Evolutionary conservation across 2,329 filamentous ascomycete genomes (phyloP).

Genomic region (Paracoccidioides lutzii): DNA sequence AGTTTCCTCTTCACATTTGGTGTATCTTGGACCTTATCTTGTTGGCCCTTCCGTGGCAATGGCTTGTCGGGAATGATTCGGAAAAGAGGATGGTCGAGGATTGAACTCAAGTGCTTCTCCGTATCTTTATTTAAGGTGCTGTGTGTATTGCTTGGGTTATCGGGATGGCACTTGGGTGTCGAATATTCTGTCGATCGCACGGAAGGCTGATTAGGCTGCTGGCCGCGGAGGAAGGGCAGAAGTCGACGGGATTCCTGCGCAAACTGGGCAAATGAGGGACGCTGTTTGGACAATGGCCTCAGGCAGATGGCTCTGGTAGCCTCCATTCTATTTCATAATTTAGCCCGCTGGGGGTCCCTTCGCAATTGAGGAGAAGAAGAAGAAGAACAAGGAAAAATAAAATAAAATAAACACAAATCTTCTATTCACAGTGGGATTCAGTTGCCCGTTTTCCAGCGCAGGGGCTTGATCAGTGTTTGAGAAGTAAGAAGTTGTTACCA

Average conservation of each 20-base stretch:
- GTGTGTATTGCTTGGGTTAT: not conserved
- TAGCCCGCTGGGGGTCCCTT: not conserved
- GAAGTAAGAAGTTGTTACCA: too few relatives aligned
- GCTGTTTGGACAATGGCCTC: not conserved
- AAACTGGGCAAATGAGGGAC: not conserved
- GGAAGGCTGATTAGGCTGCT: not conserved
- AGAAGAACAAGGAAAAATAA: not conserved
- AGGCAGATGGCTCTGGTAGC: not conserved
- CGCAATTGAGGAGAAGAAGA: not conserved
- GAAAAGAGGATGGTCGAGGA: slow-evolving; percentile 32
- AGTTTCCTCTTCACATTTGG: slow-evolving; percentile 3
- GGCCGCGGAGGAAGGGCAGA: not conserved
- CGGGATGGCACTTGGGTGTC: not conserved
- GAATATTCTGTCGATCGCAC: not conserved
- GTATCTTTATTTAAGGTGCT: slow-evolving; percentile 13
- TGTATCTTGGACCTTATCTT: not conserved
- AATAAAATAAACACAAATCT: too few relatives aligned
- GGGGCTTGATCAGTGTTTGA: too few relatives aligned
- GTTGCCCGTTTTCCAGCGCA: too few relatives aligned
- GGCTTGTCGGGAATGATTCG: slow-evolving; percentile 23
- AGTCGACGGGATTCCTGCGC: not conserved
- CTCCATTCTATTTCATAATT: not conserved
- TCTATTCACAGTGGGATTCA: too few relatives aligned
- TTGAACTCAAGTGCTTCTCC: slow-evolving; percentile 26
- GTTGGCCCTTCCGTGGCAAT: not conserved